Evolutionary conservation across 257 asterid species (phyloP), one percentile per base, ranked within the genome.

Genomic region (Leonotis leonurus): DNA sequence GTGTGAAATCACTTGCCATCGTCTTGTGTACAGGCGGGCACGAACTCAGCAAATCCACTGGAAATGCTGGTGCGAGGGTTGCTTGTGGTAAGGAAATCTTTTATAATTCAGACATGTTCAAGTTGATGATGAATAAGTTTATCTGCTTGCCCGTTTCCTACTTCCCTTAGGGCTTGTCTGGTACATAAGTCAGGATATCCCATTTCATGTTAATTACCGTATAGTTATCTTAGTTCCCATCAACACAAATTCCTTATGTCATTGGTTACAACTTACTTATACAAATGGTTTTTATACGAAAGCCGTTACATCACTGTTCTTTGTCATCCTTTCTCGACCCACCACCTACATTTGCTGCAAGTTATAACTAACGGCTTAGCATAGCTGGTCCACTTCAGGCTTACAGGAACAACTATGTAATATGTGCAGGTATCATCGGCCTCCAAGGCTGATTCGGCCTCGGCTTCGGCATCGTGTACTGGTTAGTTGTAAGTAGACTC

Each of bases 11-110:
- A 11, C 14, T 3, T 46, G 29, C 16, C 14, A 9, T 26, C 6
- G 18, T 22, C 16, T 60, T 8, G 60, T 60, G 9, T 26, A 76
- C 77, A 92, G 99, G 99, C 52, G 99, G 99, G 37, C 96, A 92
- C 50, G 96, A 92, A 62, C 91, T 92, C 45, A 92, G 97, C 92
- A 89, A 86, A 56, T 17, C 75, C 76, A 92, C 99, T 58, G 99
- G 99, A 74, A 92, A 92, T 83, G 99, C 99, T 63, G 99, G 96
- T 41, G 99, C 84, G 69, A 81, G 97, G 78, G 62, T 92, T 75
- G 97, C 96, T 71, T 89, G 97, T 33, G 96, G 97, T 92, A 62
- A 77, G 89, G 16, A 56, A 3, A 14, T 9, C 54, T 3, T 3
- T n/a, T 3, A 29, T 3, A 29, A 29, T 29, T 29, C 33, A n/a